phyloP scores from a whole-genome alignment of 805 yeast species.

The Yarrowia deformans region DNA sequence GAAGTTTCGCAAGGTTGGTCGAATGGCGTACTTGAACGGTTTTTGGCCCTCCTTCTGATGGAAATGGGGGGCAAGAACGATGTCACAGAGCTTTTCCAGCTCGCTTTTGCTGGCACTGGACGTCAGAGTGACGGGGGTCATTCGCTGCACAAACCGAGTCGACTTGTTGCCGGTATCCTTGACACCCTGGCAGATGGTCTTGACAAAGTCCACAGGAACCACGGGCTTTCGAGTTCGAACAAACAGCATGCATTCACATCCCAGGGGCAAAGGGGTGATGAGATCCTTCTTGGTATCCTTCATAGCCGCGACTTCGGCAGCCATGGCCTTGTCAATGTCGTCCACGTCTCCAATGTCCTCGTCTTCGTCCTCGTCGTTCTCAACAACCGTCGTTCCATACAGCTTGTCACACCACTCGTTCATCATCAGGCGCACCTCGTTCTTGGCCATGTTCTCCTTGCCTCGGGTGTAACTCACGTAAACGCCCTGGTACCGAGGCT shows the following conservation, averaged over 20 bases:
- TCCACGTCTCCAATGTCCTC: conserved; percentile 64
- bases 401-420: conserved; percentile 52
- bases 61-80: conserved; percentile 73
- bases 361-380: conserved; percentile 52
- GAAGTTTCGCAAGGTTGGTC: conserved; percentile 80
- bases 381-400: conserved; percentile 42
- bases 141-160: conserved; percentile 77
- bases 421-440: conserved; percentile 69
- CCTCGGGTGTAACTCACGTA: conserved; percentile 89
- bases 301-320: conserved; percentile 67
- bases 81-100: conserved; percentile 62
- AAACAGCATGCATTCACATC: conserved; percentile 67
- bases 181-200: conserved; percentile 67
- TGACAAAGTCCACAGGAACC: conserved; percentile 76
- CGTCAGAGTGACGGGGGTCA: conserved; percentile 81
- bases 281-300: conserved; percentile 51
- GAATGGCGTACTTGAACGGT: conserved; percentile 72
- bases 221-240: conserved; percentile 81
- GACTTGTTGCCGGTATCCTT: conserved; percentile 57
- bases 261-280: conserved; percentile 45
- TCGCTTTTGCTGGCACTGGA: conserved; percentile 76
- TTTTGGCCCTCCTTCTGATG: conserved; percentile 55
- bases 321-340: conserved; percentile 61
- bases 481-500: conserved; percentile 85
- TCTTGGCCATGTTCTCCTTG: conserved; percentile 77